Evolutionary conservation across 441 rosid species (phyloP).

Genomic region (Erysimum cheiri): DNA sequence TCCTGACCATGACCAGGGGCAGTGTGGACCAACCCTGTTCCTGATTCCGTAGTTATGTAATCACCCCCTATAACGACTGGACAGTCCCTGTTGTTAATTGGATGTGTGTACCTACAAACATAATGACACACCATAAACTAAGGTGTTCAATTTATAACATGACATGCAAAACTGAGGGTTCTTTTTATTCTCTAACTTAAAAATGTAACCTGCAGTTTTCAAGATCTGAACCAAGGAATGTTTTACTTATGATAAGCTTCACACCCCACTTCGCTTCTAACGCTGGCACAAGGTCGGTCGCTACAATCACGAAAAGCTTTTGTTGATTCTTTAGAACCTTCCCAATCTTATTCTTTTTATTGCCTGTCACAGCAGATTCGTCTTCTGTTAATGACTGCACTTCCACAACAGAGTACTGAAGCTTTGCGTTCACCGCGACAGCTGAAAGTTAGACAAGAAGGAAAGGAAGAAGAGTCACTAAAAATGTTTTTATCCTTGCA

Average conservation of each 20-base stretch:
- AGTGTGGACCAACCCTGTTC: slow-evolving; percentile 98
- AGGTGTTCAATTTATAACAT: slow-evolving; percentile 12
- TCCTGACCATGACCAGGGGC: slow-evolving; percentile 99
- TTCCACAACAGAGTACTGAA: slow-evolving; percentile 90
- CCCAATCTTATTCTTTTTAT: slow-evolving; percentile 60
- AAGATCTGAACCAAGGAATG: slow-evolving; percentile 79
- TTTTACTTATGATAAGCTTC: slow-evolving; percentile 75
- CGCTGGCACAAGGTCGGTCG: slow-evolving; percentile 82
- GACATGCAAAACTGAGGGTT: slow-evolving; percentile 28
- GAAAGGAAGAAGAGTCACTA: slow-evolving; percentile 32
- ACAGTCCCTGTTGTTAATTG: slow-evolving; percentile 75
- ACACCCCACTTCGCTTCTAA: slow-evolving; percentile 84
- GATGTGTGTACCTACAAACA: slow-evolving; percentile 86
- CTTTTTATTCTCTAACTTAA: slow-evolving; percentile 11
- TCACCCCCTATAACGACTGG: slow-evolving; percentile 94
- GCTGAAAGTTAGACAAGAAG: slow-evolving; percentile 57
- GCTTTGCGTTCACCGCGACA: slow-evolving; percentile 93
- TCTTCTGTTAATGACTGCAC: slow-evolving; percentile 57
- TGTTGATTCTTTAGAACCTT: slow-evolving; percentile 69
- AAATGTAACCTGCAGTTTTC: slow-evolving; percentile 86
- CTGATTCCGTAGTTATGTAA: slow-evolving; percentile 97
- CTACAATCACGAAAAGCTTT: slow-evolving; percentile 71
- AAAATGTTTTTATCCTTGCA: neutral
- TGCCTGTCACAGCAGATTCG: slow-evolving; percentile 51
- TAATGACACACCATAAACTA: slow-evolving; percentile 34